Conservation (phyloP, 2,329 filamentous ascomycete genomes). For the Trichoderma sp. region DNA sequence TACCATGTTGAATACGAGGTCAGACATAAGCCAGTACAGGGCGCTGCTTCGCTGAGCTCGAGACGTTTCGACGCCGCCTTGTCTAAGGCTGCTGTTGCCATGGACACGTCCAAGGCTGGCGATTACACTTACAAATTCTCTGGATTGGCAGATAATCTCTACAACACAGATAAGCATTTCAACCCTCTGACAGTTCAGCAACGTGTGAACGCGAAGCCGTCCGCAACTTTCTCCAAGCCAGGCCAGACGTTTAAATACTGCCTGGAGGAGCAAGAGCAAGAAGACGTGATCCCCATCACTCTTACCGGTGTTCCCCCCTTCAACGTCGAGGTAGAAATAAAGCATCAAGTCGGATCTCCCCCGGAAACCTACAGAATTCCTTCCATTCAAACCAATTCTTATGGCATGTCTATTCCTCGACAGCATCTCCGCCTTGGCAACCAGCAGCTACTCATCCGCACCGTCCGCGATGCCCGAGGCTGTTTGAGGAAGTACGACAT, state of each 20-base stretch:
- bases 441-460: conserved; percentile 83
- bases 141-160: conserved; percentile 79
- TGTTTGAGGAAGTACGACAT: conserved; percentile 77
- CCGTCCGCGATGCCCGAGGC: conserved; percentile 81
- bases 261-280: conserved; percentile 74
- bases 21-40: conserved; percentile 65
- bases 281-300: conserved; percentile 84
- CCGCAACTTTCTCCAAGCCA: conserved; percentile 76
- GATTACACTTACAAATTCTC: conserved; percentile 83
- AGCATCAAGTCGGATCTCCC: conserved; percentile 77
- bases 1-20: conserved; percentile 82
- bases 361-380: conserved; percentile 80
- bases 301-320: conserved; percentile 85
- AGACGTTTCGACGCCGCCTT: conserved; percentile 76
- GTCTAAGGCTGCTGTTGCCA: conserved; percentile 71
- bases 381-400: conserved; percentile 70
- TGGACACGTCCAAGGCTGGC: conserved; percentile 83
- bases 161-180: conserved; percentile 69
- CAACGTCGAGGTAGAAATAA: conserved; percentile 86
- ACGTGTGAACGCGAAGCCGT: conserved; percentile 78
- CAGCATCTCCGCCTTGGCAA: conserved; percentile 82
- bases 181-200: conserved; percentile 71
- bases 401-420: conserved; percentile 81
- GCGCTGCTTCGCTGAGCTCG: conserved; percentile 61
- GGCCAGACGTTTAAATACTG: conserved; percentile 96